A percentile compares a stretch with the other conserved stretches of the same genome.
phyloP scores from a whole-genome alignment of 225 moss, liverwort and hornwort genomes.

The Straminergon stramineum region DNA sequence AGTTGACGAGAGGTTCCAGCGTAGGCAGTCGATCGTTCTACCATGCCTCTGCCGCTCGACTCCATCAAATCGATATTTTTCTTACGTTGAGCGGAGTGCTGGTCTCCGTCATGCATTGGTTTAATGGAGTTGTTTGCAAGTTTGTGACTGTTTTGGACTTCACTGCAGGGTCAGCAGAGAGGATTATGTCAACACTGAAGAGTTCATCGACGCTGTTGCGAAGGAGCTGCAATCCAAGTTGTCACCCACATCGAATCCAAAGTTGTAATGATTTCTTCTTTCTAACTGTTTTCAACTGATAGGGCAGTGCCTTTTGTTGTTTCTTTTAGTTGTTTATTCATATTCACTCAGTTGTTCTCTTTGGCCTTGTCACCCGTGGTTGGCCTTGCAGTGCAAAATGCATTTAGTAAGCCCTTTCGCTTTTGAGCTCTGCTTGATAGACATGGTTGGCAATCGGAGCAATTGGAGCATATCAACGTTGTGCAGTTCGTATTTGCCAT shows the following conservation, averaged over 20 bases:
- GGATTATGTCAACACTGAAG: slow-evolving; percentile 41
- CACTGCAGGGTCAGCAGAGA: slow-evolving; percentile 14
- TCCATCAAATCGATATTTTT: not conserved
- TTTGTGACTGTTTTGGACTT: not conserved
- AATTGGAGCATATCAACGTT: not conserved
- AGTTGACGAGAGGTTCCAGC: not conserved
- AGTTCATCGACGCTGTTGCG: slow-evolving; percentile 45
- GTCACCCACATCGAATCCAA: slow-evolving; percentile 1
- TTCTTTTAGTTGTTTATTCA: not conserved
- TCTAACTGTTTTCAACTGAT: not conserved
- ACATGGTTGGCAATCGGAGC: not conserved
- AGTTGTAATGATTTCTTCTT: slow-evolving; percentile 24
- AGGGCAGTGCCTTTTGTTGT: not conserved
- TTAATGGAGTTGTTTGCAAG: not conserved
- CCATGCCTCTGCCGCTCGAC: not conserved
- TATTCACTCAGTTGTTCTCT: not conserved
- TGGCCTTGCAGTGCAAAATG: not conserved
- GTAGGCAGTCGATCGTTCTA: not conserved
- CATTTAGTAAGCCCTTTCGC: too few relatives aligned
- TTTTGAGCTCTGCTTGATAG: not conserved
- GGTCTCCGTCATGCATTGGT: not conserved
- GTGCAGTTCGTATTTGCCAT: not conserved
- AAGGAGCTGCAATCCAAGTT: slow-evolving; percentile 32
- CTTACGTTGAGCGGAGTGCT: not conserved
- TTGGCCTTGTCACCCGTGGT: not conserved